Conservation (phyloP, 2,329 filamentous ascomycete genomes). For the Exophiala bonariae region DNA sequence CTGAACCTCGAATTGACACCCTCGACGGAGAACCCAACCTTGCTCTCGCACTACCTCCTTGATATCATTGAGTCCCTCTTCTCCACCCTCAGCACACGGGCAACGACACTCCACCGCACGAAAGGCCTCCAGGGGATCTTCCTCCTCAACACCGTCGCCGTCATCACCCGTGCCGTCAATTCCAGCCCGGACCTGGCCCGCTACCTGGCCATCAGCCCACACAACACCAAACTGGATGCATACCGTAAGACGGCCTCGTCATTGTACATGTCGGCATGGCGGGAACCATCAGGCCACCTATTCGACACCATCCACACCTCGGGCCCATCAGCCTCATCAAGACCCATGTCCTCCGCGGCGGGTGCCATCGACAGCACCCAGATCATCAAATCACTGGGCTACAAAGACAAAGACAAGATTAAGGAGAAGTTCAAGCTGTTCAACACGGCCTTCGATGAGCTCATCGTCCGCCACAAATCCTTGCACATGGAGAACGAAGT, state of each 20-base stretch:
- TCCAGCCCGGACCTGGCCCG: constrained; percentile 71
- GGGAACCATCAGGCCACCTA: constrained; percentile 79
- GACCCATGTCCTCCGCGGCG: constrained; percentile 66
- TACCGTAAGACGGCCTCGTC: constrained; percentile 86
- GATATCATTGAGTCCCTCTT: constrained; percentile 86
- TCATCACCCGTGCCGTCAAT: constrained; percentile 81
- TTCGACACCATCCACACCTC: constrained; percentile 92
- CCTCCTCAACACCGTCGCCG: constrained; percentile 80
- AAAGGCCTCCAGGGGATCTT: constrained; percentile 85
- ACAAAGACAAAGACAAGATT: constrained; percentile 93
- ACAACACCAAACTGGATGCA: constrained; percentile 67
- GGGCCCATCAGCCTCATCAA: constrained; percentile 43
- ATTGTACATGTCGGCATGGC: constrained; percentile 83
- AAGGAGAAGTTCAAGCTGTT: constrained; percentile 95
- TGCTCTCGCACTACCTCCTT: constrained; percentile 85
- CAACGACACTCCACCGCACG: constrained; percentile 69
- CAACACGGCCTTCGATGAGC: constrained; percentile 86
- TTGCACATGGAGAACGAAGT: constrained; percentile 92
- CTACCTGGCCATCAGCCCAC: constrained; percentile 64
- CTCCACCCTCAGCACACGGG: constrained; percentile 71
- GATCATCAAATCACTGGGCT: constrained; percentile 78
- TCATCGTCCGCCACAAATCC: constrained; percentile 77
- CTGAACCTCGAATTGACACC: constrained; percentile 43
- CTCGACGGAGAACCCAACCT: constrained; percentile 65
- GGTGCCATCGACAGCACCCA: constrained; percentile 79